These are phyloP conservation scores for Hymenoscyphus fraxineus DNA, from an alignment of 2,329 filamentous ascomycete species.

Conservation along the genomic window DNA sequence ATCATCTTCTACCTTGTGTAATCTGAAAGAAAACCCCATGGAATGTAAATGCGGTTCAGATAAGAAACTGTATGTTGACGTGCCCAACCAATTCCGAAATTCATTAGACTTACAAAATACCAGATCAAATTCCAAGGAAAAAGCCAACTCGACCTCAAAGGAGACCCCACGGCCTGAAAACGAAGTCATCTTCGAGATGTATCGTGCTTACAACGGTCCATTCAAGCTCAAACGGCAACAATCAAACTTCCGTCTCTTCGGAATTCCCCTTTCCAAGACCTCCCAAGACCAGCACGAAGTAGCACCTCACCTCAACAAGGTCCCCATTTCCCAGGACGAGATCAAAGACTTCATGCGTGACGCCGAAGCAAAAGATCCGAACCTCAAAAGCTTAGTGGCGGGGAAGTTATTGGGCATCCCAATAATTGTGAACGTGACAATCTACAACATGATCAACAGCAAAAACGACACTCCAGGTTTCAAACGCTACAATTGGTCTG, in stretches of 20 bases:
- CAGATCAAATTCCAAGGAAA: neutral
- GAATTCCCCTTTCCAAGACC: neutral
- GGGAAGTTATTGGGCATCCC: neutral
- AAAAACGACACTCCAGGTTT: neutral
- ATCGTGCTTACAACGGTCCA: neutral
- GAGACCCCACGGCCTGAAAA: neutral
- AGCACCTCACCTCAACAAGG: neutral
- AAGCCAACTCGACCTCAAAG: neutral
- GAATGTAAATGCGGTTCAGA: neutral
- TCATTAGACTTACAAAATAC: neutral
- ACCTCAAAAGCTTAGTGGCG: neutral
- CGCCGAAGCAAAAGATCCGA: neutral
- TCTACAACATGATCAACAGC: neutral
- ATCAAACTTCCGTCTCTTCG: neutral
- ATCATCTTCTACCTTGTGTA: neutral
- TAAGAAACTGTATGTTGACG: neutral
- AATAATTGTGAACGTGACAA: neutral
- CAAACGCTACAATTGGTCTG: neutral
- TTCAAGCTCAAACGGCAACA: neutral
- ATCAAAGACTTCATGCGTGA: constrained; percentile 1
- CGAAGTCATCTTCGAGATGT: neutral
- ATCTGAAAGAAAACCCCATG: neutral
- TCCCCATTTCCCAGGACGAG: constrained; percentile 4
- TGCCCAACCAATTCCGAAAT: neutral
- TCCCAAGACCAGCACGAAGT: neutral